phyloP scores from a whole-genome alignment of 768 basidiomycete genomes.

The Fistulinella prunicolor region DNA sequence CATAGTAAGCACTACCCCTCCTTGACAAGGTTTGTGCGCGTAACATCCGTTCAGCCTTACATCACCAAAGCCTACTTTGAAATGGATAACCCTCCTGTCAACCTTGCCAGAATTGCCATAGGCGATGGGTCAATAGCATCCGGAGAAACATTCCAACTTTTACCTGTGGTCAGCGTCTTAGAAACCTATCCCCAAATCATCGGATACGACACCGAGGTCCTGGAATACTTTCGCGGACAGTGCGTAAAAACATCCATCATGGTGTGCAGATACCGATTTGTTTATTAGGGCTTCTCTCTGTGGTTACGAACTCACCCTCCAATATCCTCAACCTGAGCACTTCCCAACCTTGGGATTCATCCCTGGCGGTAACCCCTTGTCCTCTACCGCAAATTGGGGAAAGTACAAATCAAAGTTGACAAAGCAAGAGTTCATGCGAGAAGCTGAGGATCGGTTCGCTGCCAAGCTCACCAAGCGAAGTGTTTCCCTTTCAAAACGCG shows the following conservation, averaged over 20 bases:
- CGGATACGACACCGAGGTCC: slow-evolving; percentile 64
- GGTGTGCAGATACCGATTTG: not conserved
- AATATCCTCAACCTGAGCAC: slow-evolving; percentile 59
- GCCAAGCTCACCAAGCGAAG: slow-evolving; percentile 22
- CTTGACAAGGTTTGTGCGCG: not conserved
- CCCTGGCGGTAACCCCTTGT: slow-evolving; percentile 13
- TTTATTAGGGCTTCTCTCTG: slow-evolving; percentile 55
- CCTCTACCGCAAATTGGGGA: not conserved
- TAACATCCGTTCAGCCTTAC: slow-evolving; percentile 51
- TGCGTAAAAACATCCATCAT: slow-evolving; percentile 33
- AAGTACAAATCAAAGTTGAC: slow-evolving; percentile 20
- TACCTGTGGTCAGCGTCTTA: slow-evolving; percentile 58
- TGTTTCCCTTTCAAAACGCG: slow-evolving; percentile 21
- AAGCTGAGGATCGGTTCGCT: slow-evolving; percentile 22
- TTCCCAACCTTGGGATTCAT: slow-evolving; percentile 38
- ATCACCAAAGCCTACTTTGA: slow-evolving; percentile 71
- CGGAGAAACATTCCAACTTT: slow-evolving; percentile 46
- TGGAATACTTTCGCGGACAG: slow-evolving; percentile 68
- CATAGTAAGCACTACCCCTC: slow-evolving; percentile 45
- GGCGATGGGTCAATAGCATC: slow-evolving; percentile 63
- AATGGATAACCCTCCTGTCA: slow-evolving; percentile 61
- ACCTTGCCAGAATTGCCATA: slow-evolving; percentile 64
- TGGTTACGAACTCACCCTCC: slow-evolving; percentile 61
- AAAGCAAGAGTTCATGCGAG: slow-evolving; percentile 18
- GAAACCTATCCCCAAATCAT: slow-evolving; percentile 78